A percentile compares a stretch with the other conserved stretches of the same genome.
These are phyloP conservation scores for Nicotiana undulata DNA, from an alignment of 257 asterid species.

Conservation along the genomic window DNA sequence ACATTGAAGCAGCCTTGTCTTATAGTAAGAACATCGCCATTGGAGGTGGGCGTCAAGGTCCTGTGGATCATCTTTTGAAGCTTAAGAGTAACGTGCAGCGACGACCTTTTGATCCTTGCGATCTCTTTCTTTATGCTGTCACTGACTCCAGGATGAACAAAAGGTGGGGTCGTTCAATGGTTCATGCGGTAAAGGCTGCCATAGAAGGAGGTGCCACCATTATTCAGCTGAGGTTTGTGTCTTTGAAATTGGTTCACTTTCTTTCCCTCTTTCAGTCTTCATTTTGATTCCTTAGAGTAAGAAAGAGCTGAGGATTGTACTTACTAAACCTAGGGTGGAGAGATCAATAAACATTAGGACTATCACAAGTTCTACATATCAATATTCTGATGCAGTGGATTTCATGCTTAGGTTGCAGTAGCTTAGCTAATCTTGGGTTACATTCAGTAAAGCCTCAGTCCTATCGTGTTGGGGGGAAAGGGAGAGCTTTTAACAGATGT, in stretches of 20 bases:
- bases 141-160: constrained; percentile 92
- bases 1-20: constrained; percentile 62
- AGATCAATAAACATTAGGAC: not conserved
- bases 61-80: constrained; percentile 80
- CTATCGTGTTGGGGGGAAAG: not conserved
- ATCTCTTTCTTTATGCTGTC: constrained; percentile 85
- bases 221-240: constrained; percentile 72
- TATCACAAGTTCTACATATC: not conserved
- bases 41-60: constrained; percentile 80
- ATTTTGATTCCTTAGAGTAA: not conserved
- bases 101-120: constrained; percentile 51
- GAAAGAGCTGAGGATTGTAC: not conserved
- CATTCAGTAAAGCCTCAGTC: not conserved
- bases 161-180: constrained; percentile 71
- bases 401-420: not conserved
- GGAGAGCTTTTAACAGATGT: not conserved
- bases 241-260: not conserved
- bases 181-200: constrained; percentile 79
- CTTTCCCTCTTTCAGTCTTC: not conserved
- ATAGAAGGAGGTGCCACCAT: constrained; percentile 91
- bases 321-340: not conserved
- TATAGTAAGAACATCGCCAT: constrained; percentile 71
- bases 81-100: constrained; percentile 41
- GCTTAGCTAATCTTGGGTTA: not conserved
- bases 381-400: not conserved